Evolutionary conservation across 2,329 filamentous ascomycete species (phyloP).

Genomic region (Onygenales sp.): DNA sequence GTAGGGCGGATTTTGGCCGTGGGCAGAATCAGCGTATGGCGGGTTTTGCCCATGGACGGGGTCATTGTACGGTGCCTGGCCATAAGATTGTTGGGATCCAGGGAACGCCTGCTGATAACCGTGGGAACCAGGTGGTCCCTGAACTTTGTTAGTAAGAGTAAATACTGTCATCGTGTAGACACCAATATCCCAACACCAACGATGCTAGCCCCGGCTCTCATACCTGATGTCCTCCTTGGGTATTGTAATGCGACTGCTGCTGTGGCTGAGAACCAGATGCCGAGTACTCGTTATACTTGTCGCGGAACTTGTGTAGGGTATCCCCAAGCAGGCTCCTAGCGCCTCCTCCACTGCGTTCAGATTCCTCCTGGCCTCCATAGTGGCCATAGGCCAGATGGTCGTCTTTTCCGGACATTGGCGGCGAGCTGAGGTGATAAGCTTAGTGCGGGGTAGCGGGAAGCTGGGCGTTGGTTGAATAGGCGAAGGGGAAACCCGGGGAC

Average conservation of each 20-base stretch:
- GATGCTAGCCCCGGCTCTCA: background rate
- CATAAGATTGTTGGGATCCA: conserved; percentile 1
- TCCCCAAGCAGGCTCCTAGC: conserved; percentile 44
- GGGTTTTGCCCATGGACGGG: conserved; percentile 15
- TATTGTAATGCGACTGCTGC: conserved; percentile 6
- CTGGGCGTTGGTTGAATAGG: background rate
- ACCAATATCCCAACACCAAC: background rate
- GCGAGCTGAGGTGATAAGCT: background rate
- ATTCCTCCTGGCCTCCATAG: conserved; percentile 32
- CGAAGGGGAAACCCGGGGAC: too few species aligned
- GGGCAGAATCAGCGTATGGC: conserved; percentile 16
- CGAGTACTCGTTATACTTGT: conserved; percentile 24
- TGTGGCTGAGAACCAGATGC: conserved; percentile 2
- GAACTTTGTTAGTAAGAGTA: conserved; percentile 6
- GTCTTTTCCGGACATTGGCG: conserved; percentile 33
- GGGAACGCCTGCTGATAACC: conserved; percentile 7
- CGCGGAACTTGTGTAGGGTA: conserved; percentile 39
- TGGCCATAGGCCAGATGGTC: conserved; percentile 49
- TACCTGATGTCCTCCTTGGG: conserved; percentile 5
- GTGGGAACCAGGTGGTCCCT: conserved; percentile 9
- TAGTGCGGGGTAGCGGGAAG: background rate
- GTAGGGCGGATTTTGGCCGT: conserved; percentile 19
- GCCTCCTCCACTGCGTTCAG: conserved; percentile 24
- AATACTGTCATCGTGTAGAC: background rate
- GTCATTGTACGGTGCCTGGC: background rate